phyloP scores from a whole-genome alignment of 345 rosid species.

The Linum lewisii region DNA sequence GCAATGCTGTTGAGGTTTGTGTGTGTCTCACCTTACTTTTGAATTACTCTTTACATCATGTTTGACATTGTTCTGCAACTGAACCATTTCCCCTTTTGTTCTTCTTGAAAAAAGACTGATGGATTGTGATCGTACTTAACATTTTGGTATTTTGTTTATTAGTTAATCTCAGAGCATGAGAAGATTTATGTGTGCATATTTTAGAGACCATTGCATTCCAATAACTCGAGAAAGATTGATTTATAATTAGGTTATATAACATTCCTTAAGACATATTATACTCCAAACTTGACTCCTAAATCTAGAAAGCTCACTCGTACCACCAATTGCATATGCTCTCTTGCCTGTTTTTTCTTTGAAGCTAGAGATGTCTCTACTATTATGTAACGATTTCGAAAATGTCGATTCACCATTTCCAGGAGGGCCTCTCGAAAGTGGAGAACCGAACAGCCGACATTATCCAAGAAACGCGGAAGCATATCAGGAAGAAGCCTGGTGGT shows the following conservation, averaged over 20 bases:
- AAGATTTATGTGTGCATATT: neutral
- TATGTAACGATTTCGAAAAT: neutral
- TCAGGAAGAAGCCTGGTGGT: constrained; percentile 16
- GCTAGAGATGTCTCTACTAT: neutral
- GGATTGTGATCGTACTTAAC: too few species aligned
- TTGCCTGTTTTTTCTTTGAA: neutral
- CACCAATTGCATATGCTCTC: neutral
- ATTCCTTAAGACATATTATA: too few species aligned
- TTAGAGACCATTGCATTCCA: too few species aligned
- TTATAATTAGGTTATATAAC: too few species aligned
- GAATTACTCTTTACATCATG: neutral
- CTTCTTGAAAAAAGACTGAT: too few species aligned
- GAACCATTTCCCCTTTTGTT: neutral
- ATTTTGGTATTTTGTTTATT: too few species aligned
- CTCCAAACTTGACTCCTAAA: neutral
- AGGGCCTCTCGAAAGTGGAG: constrained; percentile 23
- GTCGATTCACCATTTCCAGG: constrained; percentile 9
- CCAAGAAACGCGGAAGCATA: constrained; percentile 27
- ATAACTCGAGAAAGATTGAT: too few species aligned
- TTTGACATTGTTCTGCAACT: neutral
- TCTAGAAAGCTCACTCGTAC: neutral
- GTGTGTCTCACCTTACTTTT: neutral
- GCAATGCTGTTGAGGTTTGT: constrained; percentile 28
- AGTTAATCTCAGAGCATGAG: neutral
- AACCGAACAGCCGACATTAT: constrained; percentile 22